Base-by-base conservation (phyloP, 108 stramenopile species). In the Pseudonitzschia multistriata region DNA sequence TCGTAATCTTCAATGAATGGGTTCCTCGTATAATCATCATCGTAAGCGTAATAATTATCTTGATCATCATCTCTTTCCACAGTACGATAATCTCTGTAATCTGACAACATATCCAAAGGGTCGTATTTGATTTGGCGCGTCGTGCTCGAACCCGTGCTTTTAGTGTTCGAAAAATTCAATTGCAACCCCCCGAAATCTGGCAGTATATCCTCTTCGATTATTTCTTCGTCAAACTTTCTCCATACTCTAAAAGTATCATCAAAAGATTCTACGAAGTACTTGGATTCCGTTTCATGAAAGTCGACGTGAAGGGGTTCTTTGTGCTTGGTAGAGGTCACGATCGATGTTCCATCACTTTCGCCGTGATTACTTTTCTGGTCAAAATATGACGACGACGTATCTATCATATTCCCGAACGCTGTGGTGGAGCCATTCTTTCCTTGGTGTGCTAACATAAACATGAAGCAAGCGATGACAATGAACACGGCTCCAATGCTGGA, bases 41-140 rank as follows among this genome's bases (percentile, higher is more conserved):
- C 63, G 24, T 25, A 64, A 3, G 37, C 40, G 28, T 64, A 64
- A 21, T 64, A 64, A 45, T 45, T 27, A 24, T 64, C 63, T 22
- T 45, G 39, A 6, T 64, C 61, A n/a, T 40, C 42, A 47, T 64
- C 40, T 45, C 42, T 40, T 29, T 31, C 30, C 13, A 62, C 42
- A 45, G 40, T 39, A 21, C 21, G 63, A 36, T 64, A 45, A 14
- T 47, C 27, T 60, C 70, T 37, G 25, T 37, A 70, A 21, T 39
- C 17, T 10, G 55, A 37, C 36, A 22, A 25, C 5, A 27, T 28
- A 4, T 35, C 25, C 39, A 28, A n/a, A 10, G 37, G 33, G 35
- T 63, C 49, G 5, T 30, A n/a, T 21, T 8, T 24, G 33, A 72
- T 63, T 28, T 28, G 48, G 35, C 62, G 61, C 35, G 25, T 21